Percentiles rank a stretch among this genome's conserved stretches.
phyloP scores from a whole-genome alignment of 139 green algal species.

The Micractinium conductrix region DNA sequence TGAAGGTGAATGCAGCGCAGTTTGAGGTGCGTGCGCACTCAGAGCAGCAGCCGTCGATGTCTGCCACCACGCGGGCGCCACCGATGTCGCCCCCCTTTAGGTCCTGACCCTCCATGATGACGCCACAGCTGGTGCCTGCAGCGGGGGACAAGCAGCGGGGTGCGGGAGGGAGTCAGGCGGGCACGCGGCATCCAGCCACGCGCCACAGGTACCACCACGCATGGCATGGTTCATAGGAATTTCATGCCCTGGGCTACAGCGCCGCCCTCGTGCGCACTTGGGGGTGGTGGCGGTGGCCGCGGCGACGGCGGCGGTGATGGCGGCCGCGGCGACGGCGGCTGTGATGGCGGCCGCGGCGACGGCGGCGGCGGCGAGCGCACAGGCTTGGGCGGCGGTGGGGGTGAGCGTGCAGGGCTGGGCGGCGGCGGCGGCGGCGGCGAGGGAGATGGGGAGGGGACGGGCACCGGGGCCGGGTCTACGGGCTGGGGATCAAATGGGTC shows the following conservation, averaged over 20 bases:
- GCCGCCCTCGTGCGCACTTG: too few relatives aligned
- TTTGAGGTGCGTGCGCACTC: neutral
- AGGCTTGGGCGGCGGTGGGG: neutral
- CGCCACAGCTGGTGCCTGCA: slow-evolving; percentile 4
- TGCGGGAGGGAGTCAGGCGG: too few relatives aligned
- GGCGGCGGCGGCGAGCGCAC: neutral
- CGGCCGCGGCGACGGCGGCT: neutral
- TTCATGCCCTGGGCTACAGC: too few relatives aligned
- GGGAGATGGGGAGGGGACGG: neutral
- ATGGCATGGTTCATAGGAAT: too few relatives aligned
- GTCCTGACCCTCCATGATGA: neutral
- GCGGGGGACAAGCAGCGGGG: neutral
- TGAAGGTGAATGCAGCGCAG: slow-evolving; percentile 20
- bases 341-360: neutral
- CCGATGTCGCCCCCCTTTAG: slow-evolving; percentile 1
- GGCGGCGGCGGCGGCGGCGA: neutral
- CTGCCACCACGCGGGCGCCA: too few relatives aligned
- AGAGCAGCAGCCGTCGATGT: neutral
- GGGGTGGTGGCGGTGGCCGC: too few relatives aligned
- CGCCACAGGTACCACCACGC: too few relatives aligned
- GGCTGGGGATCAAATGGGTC: neutral
- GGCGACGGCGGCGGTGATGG: neutral
- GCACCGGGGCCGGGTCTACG: too few relatives aligned
- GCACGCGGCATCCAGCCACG: too few relatives aligned
- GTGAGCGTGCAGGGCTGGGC: neutral